Evolutionary conservation across 2,329 filamentous ascomycete species (phyloP), one percentile per base, ranked within the genome.

Genomic region (Stromatinia cepivora): DNA sequence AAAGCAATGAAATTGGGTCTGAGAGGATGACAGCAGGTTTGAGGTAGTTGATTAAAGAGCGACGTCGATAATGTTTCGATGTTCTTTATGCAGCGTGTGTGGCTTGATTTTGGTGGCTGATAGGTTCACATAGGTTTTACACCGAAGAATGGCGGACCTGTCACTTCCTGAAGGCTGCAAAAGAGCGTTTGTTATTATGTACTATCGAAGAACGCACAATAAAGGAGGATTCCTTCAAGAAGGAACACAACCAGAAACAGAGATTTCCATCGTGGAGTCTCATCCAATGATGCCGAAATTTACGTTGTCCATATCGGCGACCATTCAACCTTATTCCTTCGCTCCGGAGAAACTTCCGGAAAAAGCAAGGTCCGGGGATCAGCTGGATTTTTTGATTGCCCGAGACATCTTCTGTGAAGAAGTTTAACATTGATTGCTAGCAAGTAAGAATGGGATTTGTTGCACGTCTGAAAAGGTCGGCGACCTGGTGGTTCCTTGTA

Each of bases 401-500:
- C 45, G 13, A 63, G 46, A 63, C 31, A 52, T 63, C 22, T 50
- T 25, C 46, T 36, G 54, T 66, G 63, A 66, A 66, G 50, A 66
- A 57, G 36, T 56, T 57, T n/a, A 45, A 45, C 13, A 42, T 57
- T 31, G 36, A 57, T 57, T 13, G 13, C 34, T 56, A 42, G 17
- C 9, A 56, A 53, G 50, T 11, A 56, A 57, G 36, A 66, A 57
- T 31, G 34, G 50, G 50, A 66, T 42, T 56, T 66, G 63, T 65
- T 65, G 62, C 62, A 65, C 48, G 20, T 65, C 62, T 39, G 10
- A 65, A 65, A 65, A 53, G 62, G 62, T 48, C 59, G 59, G 45
- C 59, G 45, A 62, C 45, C 59, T 62, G 59, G 59, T 62, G 15
- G 22, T 46, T 48, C 58, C 59, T 50, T 62, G 59, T 7, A 50